phyloP scores from a whole-genome alignment of 192 early-diverging fungal genomes.

The Backusella psychrophila region DNA sequence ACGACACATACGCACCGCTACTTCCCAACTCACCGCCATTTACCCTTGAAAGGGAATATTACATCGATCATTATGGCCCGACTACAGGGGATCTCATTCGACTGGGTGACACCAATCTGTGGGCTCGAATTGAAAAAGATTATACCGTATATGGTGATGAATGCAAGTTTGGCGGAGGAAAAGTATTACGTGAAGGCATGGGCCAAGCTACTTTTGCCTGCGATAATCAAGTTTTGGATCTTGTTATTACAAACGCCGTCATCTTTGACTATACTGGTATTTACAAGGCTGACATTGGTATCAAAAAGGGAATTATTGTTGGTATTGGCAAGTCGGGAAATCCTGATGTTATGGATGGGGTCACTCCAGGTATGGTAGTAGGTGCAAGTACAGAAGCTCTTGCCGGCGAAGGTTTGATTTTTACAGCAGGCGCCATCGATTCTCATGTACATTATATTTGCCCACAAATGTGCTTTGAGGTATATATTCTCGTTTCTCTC shows the following conservation, averaged over 20 bases:
- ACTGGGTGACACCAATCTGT: conserved; percentile 82
- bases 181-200: conserved; percentile 94
- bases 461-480: conserved; percentile 81
- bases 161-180: conserved; percentile 92
- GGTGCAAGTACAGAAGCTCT: conserved; percentile 89
- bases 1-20: conserved; percentile 51
- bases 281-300: conserved; percentile 97
- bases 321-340: conserved; percentile 97
- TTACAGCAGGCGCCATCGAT: conserved; percentile 92
- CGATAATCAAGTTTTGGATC: conserved; percentile 74
- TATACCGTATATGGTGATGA: conserved; percentile 94
- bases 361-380: conserved; percentile 85
- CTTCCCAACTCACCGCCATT: conserved; percentile 53
- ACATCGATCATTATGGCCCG: conserved; percentile 89
- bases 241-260: conserved; percentile 93
- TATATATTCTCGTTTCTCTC: conserved; percentile 24
- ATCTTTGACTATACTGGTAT: conserved; percentile 93
- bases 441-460: conserved; percentile 95
- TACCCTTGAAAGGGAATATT: conserved; percentile 72
- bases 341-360: conserved; percentile 91
- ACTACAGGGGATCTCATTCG: conserved; percentile 90
- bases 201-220: conserved; percentile 70
- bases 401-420: conserved; percentile 85
- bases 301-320: conserved; percentile 77
- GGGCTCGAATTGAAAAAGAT: conserved; percentile 86